These are phyloP conservation scores for Coemansia reversa DNA, from an alignment of 192 early-diverging fungal species.

Conservation along the genomic window DNA sequence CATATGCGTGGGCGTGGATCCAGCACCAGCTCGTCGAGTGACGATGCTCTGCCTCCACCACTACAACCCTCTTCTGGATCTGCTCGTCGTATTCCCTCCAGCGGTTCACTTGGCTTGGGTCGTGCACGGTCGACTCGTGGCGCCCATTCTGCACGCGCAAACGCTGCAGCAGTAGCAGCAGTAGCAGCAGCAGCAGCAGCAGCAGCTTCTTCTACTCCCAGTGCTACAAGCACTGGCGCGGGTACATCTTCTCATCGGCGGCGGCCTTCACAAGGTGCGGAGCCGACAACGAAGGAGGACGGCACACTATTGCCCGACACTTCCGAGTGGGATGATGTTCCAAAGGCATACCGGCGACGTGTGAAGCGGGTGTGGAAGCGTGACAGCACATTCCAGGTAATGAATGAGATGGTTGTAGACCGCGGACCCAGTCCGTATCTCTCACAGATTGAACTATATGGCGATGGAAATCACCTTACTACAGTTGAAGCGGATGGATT, in stretches of 20 bases:
- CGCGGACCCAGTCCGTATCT: conserved; percentile 92
- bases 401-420: conserved; percentile 96
- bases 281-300: background rate
- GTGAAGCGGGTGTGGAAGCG: conserved; percentile 55
- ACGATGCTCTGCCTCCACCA: background rate
- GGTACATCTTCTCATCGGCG: background rate
- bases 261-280: background rate
- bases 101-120: background rate
- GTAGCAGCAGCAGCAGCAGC: background rate
- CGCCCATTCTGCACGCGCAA: conserved; percentile 1
- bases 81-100: background rate
- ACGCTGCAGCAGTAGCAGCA: conserved; percentile 1
- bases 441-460: conserved; percentile 82
- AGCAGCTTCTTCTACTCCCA: background rate
- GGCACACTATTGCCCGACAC: conserved; percentile 8
- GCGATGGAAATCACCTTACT: conserved; percentile 84
- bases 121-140: background rate
- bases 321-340: conserved; percentile 55
- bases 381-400: conserved; percentile 78
- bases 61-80: background rate
- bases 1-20: conserved; percentile 12
- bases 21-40: conserved; percentile 1
- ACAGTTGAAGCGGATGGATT: conserved; percentile 97
- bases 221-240: background rate
- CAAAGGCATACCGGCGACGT: conserved; percentile 54